Percentiles rank a stretch among this genome's conserved stretches.
These are phyloP conservation scores for Micractinium conductrix DNA, from an alignment of 139 green algal species.

Conservation along the genomic window DNA sequence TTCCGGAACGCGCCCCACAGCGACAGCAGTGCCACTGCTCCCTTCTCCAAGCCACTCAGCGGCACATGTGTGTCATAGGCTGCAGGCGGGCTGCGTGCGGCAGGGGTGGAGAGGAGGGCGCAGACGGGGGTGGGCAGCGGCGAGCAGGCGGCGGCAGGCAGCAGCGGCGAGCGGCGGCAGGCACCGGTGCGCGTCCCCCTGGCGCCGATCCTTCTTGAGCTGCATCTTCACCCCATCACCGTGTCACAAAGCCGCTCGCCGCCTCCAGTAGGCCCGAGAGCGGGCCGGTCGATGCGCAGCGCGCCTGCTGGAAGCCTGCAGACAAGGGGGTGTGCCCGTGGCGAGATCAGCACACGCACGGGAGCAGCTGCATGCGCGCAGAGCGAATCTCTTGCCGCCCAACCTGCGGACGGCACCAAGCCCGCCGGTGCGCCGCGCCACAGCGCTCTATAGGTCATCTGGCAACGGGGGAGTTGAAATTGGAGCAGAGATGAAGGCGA, in stretches of 20 bases:
- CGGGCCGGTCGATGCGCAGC: constrained; percentile 6
- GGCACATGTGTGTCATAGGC: constrained; percentile 76
- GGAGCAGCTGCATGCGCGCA: not conserved
- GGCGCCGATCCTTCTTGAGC: not conserved
- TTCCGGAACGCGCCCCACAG: constrained; percentile 63
- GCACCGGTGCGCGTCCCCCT: too few species aligned
- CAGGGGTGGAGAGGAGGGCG: not conserved
- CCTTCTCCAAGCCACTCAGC: constrained; percentile 70
- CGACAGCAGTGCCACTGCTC: constrained; percentile 64
- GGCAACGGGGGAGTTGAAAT: not conserved
- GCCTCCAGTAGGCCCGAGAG: constrained; percentile 1
- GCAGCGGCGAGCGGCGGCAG: not conserved
- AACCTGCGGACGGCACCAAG: not conserved
- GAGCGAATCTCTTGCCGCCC: too few species aligned
- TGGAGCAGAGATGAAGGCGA: not conserved
- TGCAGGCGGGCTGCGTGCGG: not conserved
- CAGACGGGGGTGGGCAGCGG: not conserved
- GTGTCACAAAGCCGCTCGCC: not conserved
- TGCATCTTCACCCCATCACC: not conserved
- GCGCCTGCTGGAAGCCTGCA: not conserved
- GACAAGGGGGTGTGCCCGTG: not conserved
- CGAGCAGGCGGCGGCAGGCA: too few species aligned
- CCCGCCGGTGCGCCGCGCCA: not conserved
- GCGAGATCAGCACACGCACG: not conserved
- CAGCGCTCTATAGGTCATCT: not conserved